Evolutionary conservation across 768 basidiomycete species (phyloP), one percentile per base, ranked within the genome.

Genomic region (Auriscalpium orientale): DNA sequence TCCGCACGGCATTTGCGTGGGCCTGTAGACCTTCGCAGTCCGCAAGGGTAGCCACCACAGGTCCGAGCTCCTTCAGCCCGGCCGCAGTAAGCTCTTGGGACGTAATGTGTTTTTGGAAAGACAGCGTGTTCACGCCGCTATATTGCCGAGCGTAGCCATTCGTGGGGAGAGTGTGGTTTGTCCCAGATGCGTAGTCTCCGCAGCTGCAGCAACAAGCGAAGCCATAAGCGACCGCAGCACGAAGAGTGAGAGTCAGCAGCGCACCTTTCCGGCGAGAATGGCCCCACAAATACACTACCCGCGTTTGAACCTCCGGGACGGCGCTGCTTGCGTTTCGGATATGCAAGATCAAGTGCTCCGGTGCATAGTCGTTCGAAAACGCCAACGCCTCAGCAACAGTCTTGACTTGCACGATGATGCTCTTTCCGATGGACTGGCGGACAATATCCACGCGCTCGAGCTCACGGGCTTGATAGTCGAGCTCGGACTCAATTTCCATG

Each of bases 101-200:
- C 13, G 97, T 99, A 64, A 98, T 98, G 69, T 98, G 89, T 71
- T 99, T 99, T 68, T 98, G 95, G 87, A 98, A 99, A 1, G 93
- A 94, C 9, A 82, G 76, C 1, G 95, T 98, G 74, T 95, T 98
- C 62, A 99, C 97, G 5, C 97, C 97, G 62, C 94, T 97, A 76
- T 95, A 99, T 68, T 98, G 97, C 50, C 92, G 85, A 21, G 97
- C 97, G 69, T 94, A 99, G 21, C 95, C 94, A 59, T 92, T 93
- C 10, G 91, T 97, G 38, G 95, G 95, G 21, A 99, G 77, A 0
- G 95, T 98, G 75, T 99, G 97, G 70, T 99, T 99, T 8, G 97
- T 98, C 18, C 97, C 97, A 0, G 95, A 98, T 7, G 95, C 95
- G 64, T 98, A 99, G 70, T 99, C 97, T 34, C 97, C 97, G 70